Conservation (phyloP, 164 flowering plant genomes). For the Taxillus chinensis region DNA sequence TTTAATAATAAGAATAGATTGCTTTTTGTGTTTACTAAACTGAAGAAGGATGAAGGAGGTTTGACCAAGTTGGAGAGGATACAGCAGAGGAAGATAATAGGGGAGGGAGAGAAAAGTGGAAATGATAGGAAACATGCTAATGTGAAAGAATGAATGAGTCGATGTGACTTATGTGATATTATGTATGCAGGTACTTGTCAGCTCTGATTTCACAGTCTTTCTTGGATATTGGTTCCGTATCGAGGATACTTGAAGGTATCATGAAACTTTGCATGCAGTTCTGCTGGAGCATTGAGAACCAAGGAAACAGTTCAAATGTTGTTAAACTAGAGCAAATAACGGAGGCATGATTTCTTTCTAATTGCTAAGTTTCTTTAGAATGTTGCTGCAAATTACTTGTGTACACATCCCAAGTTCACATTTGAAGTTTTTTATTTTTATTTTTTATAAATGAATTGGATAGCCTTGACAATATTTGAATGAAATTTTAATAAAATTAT, state of each 20-base stretch:
- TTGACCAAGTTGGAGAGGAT: too few species aligned
- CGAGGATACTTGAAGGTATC: slow-evolving; percentile 87
- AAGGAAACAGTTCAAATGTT: slow-evolving; percentile 52
- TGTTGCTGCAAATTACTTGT: background rate
- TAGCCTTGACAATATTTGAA: too few species aligned
- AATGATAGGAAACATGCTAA: too few species aligned
- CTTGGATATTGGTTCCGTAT: slow-evolving; percentile 94
- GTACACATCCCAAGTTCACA: background rate
- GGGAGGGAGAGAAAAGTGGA: too few species aligned
- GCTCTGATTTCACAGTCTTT: slow-evolving; percentile 96
- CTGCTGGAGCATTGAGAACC: slow-evolving; percentile 84
- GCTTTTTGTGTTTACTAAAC: too few species aligned
- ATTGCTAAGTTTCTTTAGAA: background rate
- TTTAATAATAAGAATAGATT: too few species aligned
- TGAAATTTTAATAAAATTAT: too few species aligned
- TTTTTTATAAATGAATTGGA: too few species aligned
- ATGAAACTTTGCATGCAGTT: slow-evolving; percentile 94
- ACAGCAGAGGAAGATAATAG: too few species aligned
- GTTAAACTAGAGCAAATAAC: slow-evolving; percentile 67
- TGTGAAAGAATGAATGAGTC: too few species aligned
- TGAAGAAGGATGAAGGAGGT: too few species aligned
- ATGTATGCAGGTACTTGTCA: slow-evolving; percentile 69
- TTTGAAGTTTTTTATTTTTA: too few species aligned
- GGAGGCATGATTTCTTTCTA: slow-evolving; percentile 45
- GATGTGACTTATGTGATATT: background rate